Percentiles rank a stretch among this genome's conserved stretches.
These are phyloP conservation scores for Globisporangium nodosum DNA, from an alignment of 352 stramenopile species.

Conservation along the genomic window DNA sequence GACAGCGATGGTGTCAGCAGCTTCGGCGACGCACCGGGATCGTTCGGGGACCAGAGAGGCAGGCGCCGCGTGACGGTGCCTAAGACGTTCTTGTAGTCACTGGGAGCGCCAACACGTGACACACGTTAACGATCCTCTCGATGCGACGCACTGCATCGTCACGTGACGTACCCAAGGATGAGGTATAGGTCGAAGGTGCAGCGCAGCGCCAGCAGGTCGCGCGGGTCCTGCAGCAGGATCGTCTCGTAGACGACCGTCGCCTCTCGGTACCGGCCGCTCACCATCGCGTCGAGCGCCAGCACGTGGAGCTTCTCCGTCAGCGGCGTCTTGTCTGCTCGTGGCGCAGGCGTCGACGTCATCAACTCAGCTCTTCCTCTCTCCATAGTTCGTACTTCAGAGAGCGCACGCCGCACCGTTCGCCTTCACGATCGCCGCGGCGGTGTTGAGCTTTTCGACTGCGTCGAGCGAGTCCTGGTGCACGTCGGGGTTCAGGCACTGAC, in stretches of 20 bases:
- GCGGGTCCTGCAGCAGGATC: slow-evolving; percentile 60
- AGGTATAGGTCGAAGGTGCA: slow-evolving; percentile 77
- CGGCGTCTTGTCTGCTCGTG: slow-evolving; percentile 15
- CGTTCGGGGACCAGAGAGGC: slow-evolving; percentile 71
- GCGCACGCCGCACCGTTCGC: slow-evolving; percentile 20
- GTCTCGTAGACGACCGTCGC: slow-evolving; percentile 75
- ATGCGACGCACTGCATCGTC: neutral
- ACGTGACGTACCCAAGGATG: slow-evolving; percentile 52
- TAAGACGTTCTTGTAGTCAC: slow-evolving; percentile 76
- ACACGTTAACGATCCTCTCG: neutral
- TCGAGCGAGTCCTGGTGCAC: slow-evolving; percentile 65
- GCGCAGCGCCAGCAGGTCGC: slow-evolving; percentile 67
- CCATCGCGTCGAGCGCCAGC: slow-evolving; percentile 57
- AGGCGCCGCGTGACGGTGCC: slow-evolving; percentile 63
- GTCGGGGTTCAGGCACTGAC: slow-evolving; percentile 57
- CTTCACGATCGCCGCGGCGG: slow-evolving; percentile 29
- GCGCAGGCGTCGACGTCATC: neutral
- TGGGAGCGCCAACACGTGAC: slow-evolving; percentile 10
- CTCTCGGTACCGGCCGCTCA: slow-evolving; percentile 61
- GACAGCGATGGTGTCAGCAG: neutral
- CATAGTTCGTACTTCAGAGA: neutral
- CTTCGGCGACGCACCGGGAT: slow-evolving; percentile 23
- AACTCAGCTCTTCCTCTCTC: neutral
- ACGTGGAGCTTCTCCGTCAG: slow-evolving; percentile 68
- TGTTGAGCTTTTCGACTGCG: slow-evolving; percentile 24